Evolutionary conservation across 2,329 filamentous ascomycete genomes (phyloP).

Genomic region (Xylaria sp.): DNA sequence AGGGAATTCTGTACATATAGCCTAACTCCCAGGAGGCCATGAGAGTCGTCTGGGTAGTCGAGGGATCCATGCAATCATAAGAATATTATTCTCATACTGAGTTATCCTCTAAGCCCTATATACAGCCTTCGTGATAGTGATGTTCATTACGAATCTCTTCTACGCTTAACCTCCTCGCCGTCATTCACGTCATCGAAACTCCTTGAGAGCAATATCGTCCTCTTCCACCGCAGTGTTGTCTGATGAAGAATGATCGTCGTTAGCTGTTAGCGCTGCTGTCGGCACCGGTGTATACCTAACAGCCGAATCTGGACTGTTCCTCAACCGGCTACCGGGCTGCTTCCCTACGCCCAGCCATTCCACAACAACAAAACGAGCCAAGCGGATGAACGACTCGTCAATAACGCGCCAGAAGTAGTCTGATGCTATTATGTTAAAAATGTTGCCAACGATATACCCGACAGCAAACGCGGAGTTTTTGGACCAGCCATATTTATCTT

Average conservation of each 20-base stretch:
- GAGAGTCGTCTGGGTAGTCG: too few species aligned
- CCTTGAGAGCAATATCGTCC: conserved; percentile 32
- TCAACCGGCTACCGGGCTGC: conserved; percentile 20
- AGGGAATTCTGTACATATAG: too few species aligned
- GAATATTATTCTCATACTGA: too few species aligned
- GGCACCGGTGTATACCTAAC: conserved; percentile 29
- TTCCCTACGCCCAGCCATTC: conserved; percentile 35
- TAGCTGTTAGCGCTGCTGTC: conserved; percentile 20
- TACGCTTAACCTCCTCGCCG: conserved; percentile 10
- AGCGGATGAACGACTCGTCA: conserved; percentile 33
- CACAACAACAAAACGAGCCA: conserved; percentile 32
- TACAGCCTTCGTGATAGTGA: too few species aligned
- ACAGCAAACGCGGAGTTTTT: conserved; percentile 34
- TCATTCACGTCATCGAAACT: conserved; percentile 19
- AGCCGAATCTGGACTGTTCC: conserved; percentile 25
- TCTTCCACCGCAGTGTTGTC: conserved; percentile 23
- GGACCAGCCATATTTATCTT: conserved; percentile 33
- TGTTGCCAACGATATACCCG: conserved; percentile 34
- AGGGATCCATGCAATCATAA: too few species aligned
- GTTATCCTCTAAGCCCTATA: too few species aligned
- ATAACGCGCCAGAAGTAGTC: conserved; percentile 38
- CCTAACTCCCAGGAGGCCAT: too few species aligned
- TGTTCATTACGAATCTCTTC: conserved; percentile 23
- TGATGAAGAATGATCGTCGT: conserved; percentile 23
- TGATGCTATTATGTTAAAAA: conserved; percentile 33